These are phyloP conservation scores for Dendryphion nanum DNA, from an alignment of 2,329 filamentous ascomycete genomes.

Conservation along the genomic window DNA sequence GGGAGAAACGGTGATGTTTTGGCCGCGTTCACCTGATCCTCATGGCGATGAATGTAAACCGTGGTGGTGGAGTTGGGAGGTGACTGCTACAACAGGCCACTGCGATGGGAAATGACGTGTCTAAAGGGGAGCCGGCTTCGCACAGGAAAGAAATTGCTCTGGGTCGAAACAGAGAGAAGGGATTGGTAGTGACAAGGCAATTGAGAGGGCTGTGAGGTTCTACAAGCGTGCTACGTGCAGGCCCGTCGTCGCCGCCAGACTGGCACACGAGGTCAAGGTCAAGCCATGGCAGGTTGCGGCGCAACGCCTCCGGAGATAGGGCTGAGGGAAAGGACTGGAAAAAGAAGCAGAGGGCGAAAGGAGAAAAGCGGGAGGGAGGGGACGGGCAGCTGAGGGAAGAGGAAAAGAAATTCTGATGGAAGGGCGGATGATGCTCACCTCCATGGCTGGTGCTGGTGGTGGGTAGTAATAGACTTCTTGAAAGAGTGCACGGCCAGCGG, in stretches of 20 bases:
- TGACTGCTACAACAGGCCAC: too few relatives aligned
- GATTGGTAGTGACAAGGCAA: slow-evolving; percentile 17
- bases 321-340: slow-evolving; percentile 10
- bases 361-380: slow-evolving; percentile 2
- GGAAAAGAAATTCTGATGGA: too few relatives aligned
- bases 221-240: slow-evolving; percentile 37
- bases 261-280: slow-evolving; percentile 18
- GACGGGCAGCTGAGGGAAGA: too few relatives aligned
- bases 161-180: too few relatives aligned
- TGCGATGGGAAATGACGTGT: too few relatives aligned
- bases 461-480: slow-evolving; percentile 21
- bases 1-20: too few relatives aligned
- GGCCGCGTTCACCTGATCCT: too few relatives aligned
- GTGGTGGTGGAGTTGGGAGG: too few relatives aligned
- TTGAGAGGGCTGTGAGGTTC: slow-evolving; percentile 30
- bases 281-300: slow-evolving; percentile 25
- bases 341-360: slow-evolving; percentile 16
- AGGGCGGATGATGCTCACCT: slow-evolving; percentile 36
- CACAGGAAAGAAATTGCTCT: too few relatives aligned
- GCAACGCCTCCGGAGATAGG: slow-evolving; percentile 6
- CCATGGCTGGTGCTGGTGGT: slow-evolving; percentile 21
- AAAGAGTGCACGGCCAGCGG: slow-evolving; percentile 27
- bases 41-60: too few relatives aligned
- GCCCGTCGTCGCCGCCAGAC: slow-evolving; percentile 18
- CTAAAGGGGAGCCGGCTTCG: too few relatives aligned